A percentile compares a stretch with the other conserved stretches of the same genome.
phyloP scores from a whole-genome alignment of 495 filamentous ascomycete species.

The Parmelia sp. region DNA sequence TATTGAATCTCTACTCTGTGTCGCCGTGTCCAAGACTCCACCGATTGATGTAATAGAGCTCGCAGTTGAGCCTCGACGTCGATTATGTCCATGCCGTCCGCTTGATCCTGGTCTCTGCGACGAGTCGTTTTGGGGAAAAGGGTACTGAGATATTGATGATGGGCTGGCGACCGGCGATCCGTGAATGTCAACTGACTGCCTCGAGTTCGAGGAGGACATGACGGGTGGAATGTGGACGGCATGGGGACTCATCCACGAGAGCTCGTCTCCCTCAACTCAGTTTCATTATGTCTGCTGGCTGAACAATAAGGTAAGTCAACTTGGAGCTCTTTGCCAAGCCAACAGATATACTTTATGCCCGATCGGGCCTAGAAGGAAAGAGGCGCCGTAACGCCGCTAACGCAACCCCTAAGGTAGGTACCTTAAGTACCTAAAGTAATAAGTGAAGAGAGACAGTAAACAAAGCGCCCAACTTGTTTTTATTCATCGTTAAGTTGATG shows the following conservation, averaged over 20 bases:
- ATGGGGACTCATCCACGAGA: conserved; percentile 12
- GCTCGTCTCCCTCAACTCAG: conserved; percentile 12
- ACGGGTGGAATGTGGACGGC: conserved; percentile 29
- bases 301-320: background rate
- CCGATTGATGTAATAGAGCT: conserved; percentile 81
- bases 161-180: conserved; percentile 47
- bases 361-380: too few species aligned
- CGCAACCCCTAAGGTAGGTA: too few species aligned
- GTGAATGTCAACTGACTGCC: conserved; percentile 66
- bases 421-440: too few species aligned
- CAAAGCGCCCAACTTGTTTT: too few species aligned
- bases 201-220: conserved; percentile 61
- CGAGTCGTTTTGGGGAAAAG: conserved; percentile 46
- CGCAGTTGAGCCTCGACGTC: conserved; percentile 72
- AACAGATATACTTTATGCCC: too few species aligned
- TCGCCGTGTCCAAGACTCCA: conserved; percentile 62
- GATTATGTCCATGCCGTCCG: conserved; percentile 38
- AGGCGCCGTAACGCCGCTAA: too few species aligned
- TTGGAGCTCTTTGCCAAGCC: background rate
- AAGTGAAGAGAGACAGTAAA: too few species aligned
- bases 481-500: too few species aligned
- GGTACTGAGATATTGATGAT: conserved; percentile 49
- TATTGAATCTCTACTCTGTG: conserved; percentile 51
- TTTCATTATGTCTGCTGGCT: conserved; percentile 3
- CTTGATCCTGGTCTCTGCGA: conserved; percentile 39